These are phyloP conservation scores for Candida dubliniensis DNA, from an alignment of 1,139 yeast genomes.

Conservation along the genomic window DNA sequence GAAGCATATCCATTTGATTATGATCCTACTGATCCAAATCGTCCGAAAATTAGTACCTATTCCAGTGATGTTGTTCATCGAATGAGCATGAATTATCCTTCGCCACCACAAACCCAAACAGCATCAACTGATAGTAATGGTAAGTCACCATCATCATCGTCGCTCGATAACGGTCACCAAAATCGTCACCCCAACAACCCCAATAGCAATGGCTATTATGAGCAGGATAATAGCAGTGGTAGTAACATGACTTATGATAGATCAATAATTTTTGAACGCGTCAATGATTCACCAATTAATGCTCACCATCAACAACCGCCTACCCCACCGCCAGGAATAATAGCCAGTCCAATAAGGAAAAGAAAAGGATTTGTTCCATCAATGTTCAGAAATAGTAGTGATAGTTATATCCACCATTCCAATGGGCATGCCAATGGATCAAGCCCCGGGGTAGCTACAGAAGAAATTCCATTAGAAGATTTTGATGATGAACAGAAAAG, in stretches of 20 bases:
- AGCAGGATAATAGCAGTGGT: neutral
- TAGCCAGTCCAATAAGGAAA: slow-evolving; percentile 8
- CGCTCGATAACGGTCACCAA: slow-evolving; percentile 1
- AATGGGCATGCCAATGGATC: slow-evolving; percentile 11
- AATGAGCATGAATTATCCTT: slow-evolving; percentile 18
- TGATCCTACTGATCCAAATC: slow-evolving; percentile 63
- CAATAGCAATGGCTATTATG: neutral
- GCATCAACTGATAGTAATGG: neutral
- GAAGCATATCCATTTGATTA: slow-evolving; percentile 56
- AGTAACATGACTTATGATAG: slow-evolving; percentile 2
- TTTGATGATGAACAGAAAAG: slow-evolving; percentile 29
- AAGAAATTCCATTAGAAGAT: slow-evolving; percentile 52
- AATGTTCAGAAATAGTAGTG: slow-evolving; percentile 12
- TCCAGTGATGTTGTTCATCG: slow-evolving; percentile 21
- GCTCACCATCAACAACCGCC: slow-evolving; percentile 8
- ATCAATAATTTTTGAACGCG: slow-evolving; percentile 4
- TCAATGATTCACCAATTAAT: too few relatives aligned
- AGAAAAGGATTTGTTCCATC: slow-evolving; percentile 7
- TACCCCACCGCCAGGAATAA: slow-evolving; percentile 16
- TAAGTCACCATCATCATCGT: slow-evolving; percentile 1
- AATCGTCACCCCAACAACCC: neutral
- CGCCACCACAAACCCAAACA: neutral
- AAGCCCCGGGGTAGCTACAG: slow-evolving; percentile 31
- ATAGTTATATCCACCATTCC: slow-evolving; percentile 6
- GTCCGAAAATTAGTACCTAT: slow-evolving; percentile 38